Conservation (phyloP, 495 filamentous ascomycete genomes). For the Penicillium samsonianum region DNA sequence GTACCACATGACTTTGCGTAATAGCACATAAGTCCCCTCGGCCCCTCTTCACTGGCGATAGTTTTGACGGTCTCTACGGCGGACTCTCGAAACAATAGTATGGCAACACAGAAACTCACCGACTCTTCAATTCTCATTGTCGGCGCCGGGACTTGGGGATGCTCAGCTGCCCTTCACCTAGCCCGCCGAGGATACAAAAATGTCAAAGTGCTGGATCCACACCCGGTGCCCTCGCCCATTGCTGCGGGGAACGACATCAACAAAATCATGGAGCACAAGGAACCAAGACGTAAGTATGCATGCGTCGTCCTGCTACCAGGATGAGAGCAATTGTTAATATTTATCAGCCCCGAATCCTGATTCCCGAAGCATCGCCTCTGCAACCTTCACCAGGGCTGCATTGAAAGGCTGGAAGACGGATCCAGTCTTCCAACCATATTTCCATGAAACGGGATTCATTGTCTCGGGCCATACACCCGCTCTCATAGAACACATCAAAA, state of each 20-base stretch:
- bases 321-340: constrained; percentile 12
- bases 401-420: constrained; percentile 50
- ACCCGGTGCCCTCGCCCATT: constrained; percentile 50
- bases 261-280: constrained; percentile 55
- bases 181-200: constrained; percentile 49
- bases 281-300: constrained; percentile 37
- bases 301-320: background rate
- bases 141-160: constrained; percentile 55
- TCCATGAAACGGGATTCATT: constrained; percentile 52
- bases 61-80: too few species aligned
- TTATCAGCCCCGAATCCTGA: constrained; percentile 20
- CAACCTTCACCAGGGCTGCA: constrained; percentile 39
- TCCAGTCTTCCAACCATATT: constrained; percentile 48
- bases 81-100: too few species aligned
- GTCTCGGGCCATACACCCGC: constrained; percentile 41
- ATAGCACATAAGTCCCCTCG: too few species aligned
- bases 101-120: too few species aligned
- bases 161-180: constrained; percentile 52
- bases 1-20: too few species aligned
- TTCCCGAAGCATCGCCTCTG: constrained; percentile 35
- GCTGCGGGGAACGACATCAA: constrained; percentile 58
- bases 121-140: constrained; percentile 40
- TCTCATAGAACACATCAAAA: constrained; percentile 38
- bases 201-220: constrained; percentile 50
- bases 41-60: too few species aligned